Evolutionary conservation across 768 basidiomycete species (phyloP), one percentile per base, ranked within the genome.

Genomic region (Clathrus columnatus): DNA sequence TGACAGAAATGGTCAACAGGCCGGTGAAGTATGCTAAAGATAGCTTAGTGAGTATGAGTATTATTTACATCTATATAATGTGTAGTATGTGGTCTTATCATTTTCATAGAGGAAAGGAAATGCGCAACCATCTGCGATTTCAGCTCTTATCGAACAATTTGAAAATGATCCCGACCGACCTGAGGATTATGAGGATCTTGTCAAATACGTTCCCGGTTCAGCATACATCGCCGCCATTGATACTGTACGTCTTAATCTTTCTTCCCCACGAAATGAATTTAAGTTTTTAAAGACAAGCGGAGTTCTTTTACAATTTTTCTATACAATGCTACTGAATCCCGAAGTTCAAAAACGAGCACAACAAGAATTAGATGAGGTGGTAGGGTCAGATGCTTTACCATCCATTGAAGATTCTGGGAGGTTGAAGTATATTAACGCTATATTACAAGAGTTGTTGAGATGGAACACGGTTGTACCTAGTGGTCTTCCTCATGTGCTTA

Each of bases 321-420:
- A 62, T 16, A 64, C 61, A 1, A 65, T 68, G 60, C 42, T 60
- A 5, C 23, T 63, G 18, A 56, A 65, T 36, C 60, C 63, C 6
- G 56, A 58, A 14, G 55, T 60, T 2, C 63, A 64, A 50, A 46
- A 57, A 28, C 61, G 57, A 49, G 67, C 65, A 0, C 61, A 63
- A 2, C 49, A 23, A 36, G 65, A 67, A 48, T 45, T 67, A 5
- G 61, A 65, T 32, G 20, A 23, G 16, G 61, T 65, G 8, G 57
- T 67, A 8, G 65, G 65, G 1, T 18, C 32, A 0, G 51, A 62
- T 43, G 57, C 60, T 41, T 56, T 60, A 5, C 65, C 65, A 14
- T 44, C 50, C n/a, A 54, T 64, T 23, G 50, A 51, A 17, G 64
- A 67, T 48, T 36, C n/a, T 5, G 4, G 14, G 10, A 36, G 10